Evolutionary conservation across 768 basidiomycete genomes (phyloP), one percentile per base, ranked within the genome.

Genomic region (Rhodotorula diobovata): DNA sequence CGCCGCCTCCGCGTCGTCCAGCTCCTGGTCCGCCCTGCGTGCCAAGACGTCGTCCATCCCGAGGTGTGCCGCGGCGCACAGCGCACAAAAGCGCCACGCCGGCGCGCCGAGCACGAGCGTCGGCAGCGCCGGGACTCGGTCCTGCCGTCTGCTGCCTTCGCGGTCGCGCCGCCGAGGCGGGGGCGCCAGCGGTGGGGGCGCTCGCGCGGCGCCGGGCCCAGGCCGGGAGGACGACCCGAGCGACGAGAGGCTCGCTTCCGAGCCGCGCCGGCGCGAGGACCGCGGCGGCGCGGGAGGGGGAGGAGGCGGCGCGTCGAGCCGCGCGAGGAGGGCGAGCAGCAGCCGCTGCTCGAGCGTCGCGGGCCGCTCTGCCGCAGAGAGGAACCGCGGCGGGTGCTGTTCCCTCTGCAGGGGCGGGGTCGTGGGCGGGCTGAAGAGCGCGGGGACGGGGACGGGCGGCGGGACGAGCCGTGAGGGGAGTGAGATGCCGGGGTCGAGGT

Each of bases 401-500:
- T 28, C 32, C 39, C 0, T 5, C 21, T 23, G 21, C 41, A 54
- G 21, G 11, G 30, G 43, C 25, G 12, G 41, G 12, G 32, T n/a
- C 46, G 46, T 11, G 45, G 46, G 10, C 28, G 16, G 56, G 23
- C 21, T 4, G 55, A 25, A 21, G 50, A 23, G 35, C 23, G 45
- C 15, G 10, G 35, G 34, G 23, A 28, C 32, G 11, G 14, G 30
- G 35, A n/a, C 23, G 23, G 23, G 43, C 25, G 57, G 54, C n/a
- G 63, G 54, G 2, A 55, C n/a, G n/a, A n/a, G 41, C 32, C 43
- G 53, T 10, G 63, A 43, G 20, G 65, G 65, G 21, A 66, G 16
- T 35, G 65, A 30, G 37, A 67, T 54, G 30, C 66, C 66, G 7
- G 66, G 59, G 58, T 67, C 66, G 41, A 67, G 59, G 43, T 67